A percentile compares a stretch with the other conserved stretches of the same genome.
Evolutionary conservation across 2,329 filamentous ascomycete genomes (phyloP).

Genomic region (Fusarium mexicanum): DNA sequence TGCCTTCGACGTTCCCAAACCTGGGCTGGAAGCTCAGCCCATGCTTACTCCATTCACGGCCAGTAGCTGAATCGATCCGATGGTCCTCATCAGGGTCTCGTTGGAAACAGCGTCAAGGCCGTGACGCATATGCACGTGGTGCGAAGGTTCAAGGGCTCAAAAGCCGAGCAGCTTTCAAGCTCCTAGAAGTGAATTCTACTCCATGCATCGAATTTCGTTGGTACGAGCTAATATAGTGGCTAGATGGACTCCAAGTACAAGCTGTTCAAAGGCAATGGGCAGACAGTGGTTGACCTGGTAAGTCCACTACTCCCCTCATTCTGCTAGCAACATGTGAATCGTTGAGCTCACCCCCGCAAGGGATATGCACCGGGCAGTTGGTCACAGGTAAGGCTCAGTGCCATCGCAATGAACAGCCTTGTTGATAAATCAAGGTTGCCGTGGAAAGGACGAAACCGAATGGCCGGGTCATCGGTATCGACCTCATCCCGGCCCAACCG

Average conservation of each 20-base stretch:
- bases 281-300: conserved; percentile 91
- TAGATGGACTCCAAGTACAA: conserved; percentile 85
- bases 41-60: not conserved
- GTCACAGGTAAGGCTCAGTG: conserved; percentile 66
- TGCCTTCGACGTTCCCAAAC: not conserved
- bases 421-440: conserved; percentile 70
- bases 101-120: conserved; percentile 84
- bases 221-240: not conserved
- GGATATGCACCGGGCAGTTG: conserved; percentile 81
- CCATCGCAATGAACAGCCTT: not conserved
- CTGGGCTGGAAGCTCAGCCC: not conserved
- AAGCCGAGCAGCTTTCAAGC: conserved; percentile 92
- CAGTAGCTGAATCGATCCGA: conserved; percentile 1
- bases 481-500: conserved; percentile 91
- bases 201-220: no score
- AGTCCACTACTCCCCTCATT: conserved; percentile 37
- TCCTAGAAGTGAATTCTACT: conserved; percentile 73
- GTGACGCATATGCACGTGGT: conserved; percentile 76
- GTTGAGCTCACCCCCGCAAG: conserved; percentile 49
- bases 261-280: conserved; percentile 76
- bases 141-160: conserved; percentile 84
- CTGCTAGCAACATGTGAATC: not conserved
- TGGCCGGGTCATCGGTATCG: conserved; percentile 88
- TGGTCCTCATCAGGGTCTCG: conserved; percentile 69
- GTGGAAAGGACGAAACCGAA: conserved; percentile 78